phyloP scores from a whole-genome alignment of 2,329 filamentous ascomycete species.

The Arthrobotrys entomopaga region DNA sequence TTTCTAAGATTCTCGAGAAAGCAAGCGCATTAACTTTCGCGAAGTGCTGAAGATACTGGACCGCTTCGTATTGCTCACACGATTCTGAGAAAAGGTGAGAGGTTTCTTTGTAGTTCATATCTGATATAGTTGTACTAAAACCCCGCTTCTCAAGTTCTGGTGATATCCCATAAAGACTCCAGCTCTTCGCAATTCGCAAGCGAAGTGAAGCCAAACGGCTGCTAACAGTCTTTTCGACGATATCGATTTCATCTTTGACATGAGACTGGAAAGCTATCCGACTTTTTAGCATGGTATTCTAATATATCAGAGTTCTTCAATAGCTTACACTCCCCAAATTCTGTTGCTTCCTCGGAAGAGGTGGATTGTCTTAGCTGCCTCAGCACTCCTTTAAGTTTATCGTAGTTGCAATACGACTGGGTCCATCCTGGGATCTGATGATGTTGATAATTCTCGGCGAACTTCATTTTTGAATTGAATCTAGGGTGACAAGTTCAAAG shows the following conservation, averaged over 20 bases:
- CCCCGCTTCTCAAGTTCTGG: background rate
- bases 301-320: background rate
- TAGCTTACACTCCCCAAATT: slow-evolving; percentile 3
- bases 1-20: slow-evolving; percentile 5
- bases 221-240: background rate
- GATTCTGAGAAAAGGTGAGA: slow-evolving; percentile 2
- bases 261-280: background rate
- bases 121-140: background rate
- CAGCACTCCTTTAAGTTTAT: background rate
- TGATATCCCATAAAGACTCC: slow-evolving; percentile 7
- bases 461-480: background rate
- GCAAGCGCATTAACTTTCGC: slow-evolving; percentile 4
- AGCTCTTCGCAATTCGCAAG: slow-evolving; percentile 3
- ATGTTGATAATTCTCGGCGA: background rate
- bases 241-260: background rate
- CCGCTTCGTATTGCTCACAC: background rate
- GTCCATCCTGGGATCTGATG: slow-evolving; percentile 2
- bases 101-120: slow-evolving; percentile 1
- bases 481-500: too few species aligned
- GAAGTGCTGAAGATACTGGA: slow-evolving; percentile 1
- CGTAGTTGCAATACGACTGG: slow-evolving; percentile 2
- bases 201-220: background rate
- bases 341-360: background rate
- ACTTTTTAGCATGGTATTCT: background rate
- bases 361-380: background rate